Percentiles rank a stretch among this genome's conserved stretches.
Evolutionary conservation across 1,139 yeast genomes (phyloP).

Genomic region (Candida frijolesensis): DNA sequence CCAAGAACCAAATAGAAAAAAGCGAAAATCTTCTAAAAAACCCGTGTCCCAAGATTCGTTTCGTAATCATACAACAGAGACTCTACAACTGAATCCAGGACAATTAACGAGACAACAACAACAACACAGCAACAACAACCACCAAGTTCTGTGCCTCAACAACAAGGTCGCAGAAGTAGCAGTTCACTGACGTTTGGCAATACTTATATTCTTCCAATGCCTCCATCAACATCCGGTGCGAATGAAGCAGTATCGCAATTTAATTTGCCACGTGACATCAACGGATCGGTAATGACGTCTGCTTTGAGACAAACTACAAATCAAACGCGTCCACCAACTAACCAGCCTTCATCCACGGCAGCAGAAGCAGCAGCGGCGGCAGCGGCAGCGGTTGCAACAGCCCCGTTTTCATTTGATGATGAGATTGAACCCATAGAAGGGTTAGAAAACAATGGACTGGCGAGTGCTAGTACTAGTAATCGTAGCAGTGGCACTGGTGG

Average conservation of each 20-base stretch:
- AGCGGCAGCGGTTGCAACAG: slow-evolving; percentile 6
- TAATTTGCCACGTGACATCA: slow-evolving; percentile 14
- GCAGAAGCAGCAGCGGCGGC: background rate
- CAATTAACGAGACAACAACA: slow-evolving; percentile 3
- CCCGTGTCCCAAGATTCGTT: background rate
- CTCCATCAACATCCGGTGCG: slow-evolving; percentile 18
- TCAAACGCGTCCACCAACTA: slow-evolving; percentile 5
- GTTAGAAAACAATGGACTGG: slow-evolving; percentile 6
- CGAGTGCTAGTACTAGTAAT: background rate
- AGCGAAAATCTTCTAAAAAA: slow-evolving; percentile 2
- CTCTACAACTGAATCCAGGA: slow-evolving; percentile 8
- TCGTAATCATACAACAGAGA: slow-evolving; percentile 3
- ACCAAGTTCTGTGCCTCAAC: background rate
- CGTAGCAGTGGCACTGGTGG: too few relatives aligned
- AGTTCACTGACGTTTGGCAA: slow-evolving; percentile 6
- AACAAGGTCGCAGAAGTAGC: slow-evolving; percentile 6
- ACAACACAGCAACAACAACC: slow-evolving; percentile 8
- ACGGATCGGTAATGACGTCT: slow-evolving; percentile 14
- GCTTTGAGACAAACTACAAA: slow-evolving; percentile 16
- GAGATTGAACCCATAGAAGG: slow-evolving; percentile 16
- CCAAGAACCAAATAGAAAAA: slow-evolving; percentile 6
- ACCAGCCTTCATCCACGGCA: background rate
- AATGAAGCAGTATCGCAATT: slow-evolving; percentile 15
- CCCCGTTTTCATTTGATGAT: slow-evolving; percentile 15
- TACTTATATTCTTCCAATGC: slow-evolving; percentile 22